Evolutionary conservation across 495 filamentous ascomycete genomes (phyloP), one percentile per base, ranked within the genome.

Genomic region (Chlorociboria aeruginascens): DNA sequence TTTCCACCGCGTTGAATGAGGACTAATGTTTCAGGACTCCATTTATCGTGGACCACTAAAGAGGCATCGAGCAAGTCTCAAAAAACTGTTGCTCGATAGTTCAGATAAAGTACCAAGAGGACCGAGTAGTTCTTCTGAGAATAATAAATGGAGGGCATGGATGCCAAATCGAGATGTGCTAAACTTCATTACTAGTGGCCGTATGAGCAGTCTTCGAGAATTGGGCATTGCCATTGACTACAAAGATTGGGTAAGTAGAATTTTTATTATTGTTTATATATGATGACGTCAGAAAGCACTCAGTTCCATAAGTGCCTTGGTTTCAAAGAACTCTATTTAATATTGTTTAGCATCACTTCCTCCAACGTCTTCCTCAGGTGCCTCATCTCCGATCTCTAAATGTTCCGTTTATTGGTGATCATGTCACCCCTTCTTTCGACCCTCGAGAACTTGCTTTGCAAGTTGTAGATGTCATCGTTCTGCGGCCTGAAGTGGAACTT

Each of bases 401-500:
- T 56, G 77, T 97, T 25, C 78, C 85, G 2, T 73, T 82, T 56
- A 80, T 95, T 30, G 66, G 73, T 32, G 77, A 84, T 34, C 76
- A 77, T 45, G 70, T 77, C n/a, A 70, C 80, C 35, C 63, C 65
- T 8, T 68, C 66, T 43, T 68, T 73, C 43, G 76, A 79, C 28
- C 68, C 77, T 4, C 75, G 74, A 50, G 89, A 95, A 60, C 71
- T 94, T n/a, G 86, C 86, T 2, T 61, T 86, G 33, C 83, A 93
- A 53, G 78, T 95, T 40, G 69, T 89, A 31, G 86, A 95, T 61
- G 84, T 93, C 25, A 83, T 95, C 47, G 81, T 83, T 37, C 71
- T 95, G 31, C 77, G 88, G n/a, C 83, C 85, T 0, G 89, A 95
- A 50, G 77, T 94, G 25, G 80, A 82, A 52, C 66, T 95, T 11